These are phyloP conservation scores for Aspergillus baeticus DNA, from an alignment of 495 filamentous ascomycete genomes.

Conservation along the genomic window DNA sequence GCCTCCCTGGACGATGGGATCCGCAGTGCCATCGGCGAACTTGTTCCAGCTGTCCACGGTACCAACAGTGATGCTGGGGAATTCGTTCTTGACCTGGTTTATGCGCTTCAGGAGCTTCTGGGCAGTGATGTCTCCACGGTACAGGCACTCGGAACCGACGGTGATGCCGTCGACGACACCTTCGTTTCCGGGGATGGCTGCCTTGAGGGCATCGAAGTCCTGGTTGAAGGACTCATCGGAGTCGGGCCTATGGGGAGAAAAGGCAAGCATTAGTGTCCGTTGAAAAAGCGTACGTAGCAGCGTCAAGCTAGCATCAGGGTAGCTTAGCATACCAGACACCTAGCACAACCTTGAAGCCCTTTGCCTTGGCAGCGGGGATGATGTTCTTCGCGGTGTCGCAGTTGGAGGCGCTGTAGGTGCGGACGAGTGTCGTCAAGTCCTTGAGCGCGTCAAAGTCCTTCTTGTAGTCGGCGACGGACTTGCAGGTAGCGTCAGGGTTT, in stretches of 20 bases:
- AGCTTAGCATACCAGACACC: conserved; percentile 67
- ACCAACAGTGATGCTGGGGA: conserved; percentile 60
- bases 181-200: conserved; percentile 50
- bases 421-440: conserved; percentile 57
- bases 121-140: conserved; percentile 70
- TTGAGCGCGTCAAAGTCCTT: conserved; percentile 63
- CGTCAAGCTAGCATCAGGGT: not conserved
- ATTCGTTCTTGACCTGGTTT: conserved; percentile 54
- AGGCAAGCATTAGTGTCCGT: not conserved
- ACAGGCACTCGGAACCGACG: conserved; percentile 75
- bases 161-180: conserved; percentile 71
- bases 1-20: conserved; percentile 59
- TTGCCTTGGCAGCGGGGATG: conserved; percentile 67
- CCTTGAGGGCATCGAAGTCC: conserved; percentile 60
- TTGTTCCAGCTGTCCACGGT: conserved; percentile 86
- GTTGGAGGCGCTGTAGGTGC: conserved; percentile 64
- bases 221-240: conserved; percentile 60
- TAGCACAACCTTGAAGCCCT: conserved; percentile 72
- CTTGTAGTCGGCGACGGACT: conserved; percentile 61
- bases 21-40: conserved; percentile 69
- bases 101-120: conserved; percentile 62
- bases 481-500: conserved; percentile 59
- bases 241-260: conserved; percentile 59
- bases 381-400: conserved; percentile 67
- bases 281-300: not conserved